Conservation (phyloP, 2,329 filamentous ascomycete species). For the Emergomyces orientalis region DNA sequence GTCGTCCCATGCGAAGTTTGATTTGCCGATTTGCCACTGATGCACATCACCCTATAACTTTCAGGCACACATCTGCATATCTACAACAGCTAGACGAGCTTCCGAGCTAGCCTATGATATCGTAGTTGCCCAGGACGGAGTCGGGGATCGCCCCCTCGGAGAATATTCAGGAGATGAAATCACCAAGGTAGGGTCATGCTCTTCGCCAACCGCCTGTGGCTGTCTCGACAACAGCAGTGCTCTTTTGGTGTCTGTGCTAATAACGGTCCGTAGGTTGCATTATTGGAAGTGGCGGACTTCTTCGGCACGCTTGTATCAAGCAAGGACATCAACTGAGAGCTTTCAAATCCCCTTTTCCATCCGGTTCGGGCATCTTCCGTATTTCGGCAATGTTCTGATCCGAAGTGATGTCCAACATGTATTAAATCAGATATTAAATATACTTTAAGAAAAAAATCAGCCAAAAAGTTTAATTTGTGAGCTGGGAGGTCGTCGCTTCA, state of each 20-base stretch:
- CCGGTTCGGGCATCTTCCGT: background rate
- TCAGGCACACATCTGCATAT: conserved; percentile 55
- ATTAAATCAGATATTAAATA: background rate
- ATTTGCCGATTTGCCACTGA: background rate
- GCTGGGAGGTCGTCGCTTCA: background rate
- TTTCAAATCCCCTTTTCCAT: background rate
- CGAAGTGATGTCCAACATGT: background rate
- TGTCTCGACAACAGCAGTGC: background rate
- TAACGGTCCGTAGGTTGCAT: conserved; percentile 32
- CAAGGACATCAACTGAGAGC: conserved; percentile 30
- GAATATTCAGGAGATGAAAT: conserved; percentile 49
- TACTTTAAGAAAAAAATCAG: background rate
- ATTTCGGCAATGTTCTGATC: background rate
- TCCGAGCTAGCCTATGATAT: conserved; percentile 56
- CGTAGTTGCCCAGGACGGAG: conserved; percentile 50
- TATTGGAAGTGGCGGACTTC: conserved; percentile 54
- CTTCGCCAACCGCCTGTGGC: background rate
- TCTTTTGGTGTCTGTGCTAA: background rate
- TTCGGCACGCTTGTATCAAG: conserved; percentile 53
- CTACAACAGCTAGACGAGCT: conserved; percentile 54
- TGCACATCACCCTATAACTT: background rate
- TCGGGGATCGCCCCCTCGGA: conserved; percentile 59
- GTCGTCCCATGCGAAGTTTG: background rate
- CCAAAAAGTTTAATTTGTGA: background rate
- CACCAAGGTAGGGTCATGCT: conserved; percentile 26